Evolutionary conservation across 1,139 yeast species (phyloP).

Genomic region (Geotrichum aggregatum): DNA sequence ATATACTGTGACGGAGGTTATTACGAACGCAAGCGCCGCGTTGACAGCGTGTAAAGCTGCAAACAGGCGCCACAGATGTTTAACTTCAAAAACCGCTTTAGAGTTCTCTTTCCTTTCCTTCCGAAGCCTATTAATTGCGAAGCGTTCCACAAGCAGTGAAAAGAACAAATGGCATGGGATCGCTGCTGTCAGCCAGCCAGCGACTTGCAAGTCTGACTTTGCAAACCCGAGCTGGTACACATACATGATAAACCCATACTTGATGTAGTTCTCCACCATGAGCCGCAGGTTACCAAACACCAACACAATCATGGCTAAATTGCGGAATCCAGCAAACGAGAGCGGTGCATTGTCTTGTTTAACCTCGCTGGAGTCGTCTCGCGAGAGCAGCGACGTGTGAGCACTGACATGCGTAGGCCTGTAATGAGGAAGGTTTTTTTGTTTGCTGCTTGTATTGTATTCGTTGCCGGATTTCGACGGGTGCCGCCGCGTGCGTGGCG

Average conservation of each 20-base stretch:
- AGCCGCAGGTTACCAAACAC: slow-evolving; percentile 42
- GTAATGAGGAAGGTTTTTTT: slow-evolving; percentile 26
- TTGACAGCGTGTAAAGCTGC: slow-evolving; percentile 39
- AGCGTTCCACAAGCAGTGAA: slow-evolving; percentile 39
- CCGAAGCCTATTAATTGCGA: slow-evolving; percentile 26
- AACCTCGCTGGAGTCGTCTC: slow-evolving; percentile 14
- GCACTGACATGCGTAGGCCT: slow-evolving; percentile 26
- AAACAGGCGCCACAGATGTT: slow-evolving; percentile 36
- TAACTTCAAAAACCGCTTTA: slow-evolving; percentile 18
- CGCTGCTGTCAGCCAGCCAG: slow-evolving; percentile 30
- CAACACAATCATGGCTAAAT: slow-evolving; percentile 41
- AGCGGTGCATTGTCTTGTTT: slow-evolving; percentile 20
- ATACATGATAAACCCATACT: slow-evolving; percentile 38
- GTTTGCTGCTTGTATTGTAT: neutral
- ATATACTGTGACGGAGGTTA: slow-evolving; percentile 39
- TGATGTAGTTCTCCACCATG: slow-evolving; percentile 39
- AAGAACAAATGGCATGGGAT: slow-evolving; percentile 40
- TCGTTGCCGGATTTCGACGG: neutral
- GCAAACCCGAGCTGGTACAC: slow-evolving; percentile 38
- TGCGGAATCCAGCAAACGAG: slow-evolving; percentile 41
- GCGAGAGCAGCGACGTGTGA: slow-evolving; percentile 28
- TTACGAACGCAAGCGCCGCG: slow-evolving; percentile 33
- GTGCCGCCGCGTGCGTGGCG: neutral
- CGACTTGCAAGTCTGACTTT: slow-evolving; percentile 32
- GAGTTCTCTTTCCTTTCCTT: slow-evolving; percentile 5